Conservation (phyloP, 306 rosid genomes). For the Delonix regia region DNA sequence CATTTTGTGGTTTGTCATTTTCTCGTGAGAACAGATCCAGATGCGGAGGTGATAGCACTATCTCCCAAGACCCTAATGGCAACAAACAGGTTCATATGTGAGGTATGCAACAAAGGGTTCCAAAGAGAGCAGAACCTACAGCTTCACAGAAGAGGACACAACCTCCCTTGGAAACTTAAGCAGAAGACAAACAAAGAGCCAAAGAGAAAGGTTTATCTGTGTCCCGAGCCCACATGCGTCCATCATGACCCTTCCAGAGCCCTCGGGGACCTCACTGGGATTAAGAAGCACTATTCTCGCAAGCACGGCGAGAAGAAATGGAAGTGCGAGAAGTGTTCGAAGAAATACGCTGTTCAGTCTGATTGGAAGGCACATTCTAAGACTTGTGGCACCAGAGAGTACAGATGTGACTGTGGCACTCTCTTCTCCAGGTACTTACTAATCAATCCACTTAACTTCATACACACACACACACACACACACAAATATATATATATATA, state of each 20-base stretch:
- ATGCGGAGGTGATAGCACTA: constrained; percentile 90
- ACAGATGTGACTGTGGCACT: constrained; percentile 95
- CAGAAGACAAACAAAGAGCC: constrained; percentile 87
- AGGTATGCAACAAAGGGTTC: constrained; percentile 96
- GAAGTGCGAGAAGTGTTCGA: constrained; percentile 94
- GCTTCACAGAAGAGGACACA: constrained; percentile 98
- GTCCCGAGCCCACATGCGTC: constrained; percentile 94
- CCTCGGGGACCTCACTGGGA: constrained; percentile 92
- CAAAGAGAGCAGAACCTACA: constrained; percentile 97
- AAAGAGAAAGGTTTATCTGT: constrained; percentile 80
- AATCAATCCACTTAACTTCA: neutral
- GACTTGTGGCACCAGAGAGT: constrained; percentile 93
- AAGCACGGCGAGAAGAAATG: constrained; percentile 98
- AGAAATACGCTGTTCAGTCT: constrained; percentile 91
- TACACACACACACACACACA: too few species aligned
- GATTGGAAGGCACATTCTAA: constrained; percentile 99
- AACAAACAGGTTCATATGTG: constrained; percentile 95
- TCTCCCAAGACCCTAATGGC: constrained; percentile 98
- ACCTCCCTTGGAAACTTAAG: constrained; percentile 96
- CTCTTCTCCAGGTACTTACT: constrained; percentile 83
- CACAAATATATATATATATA: too few species aligned
- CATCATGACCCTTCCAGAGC: constrained; percentile 96
- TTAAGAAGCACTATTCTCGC: constrained; percentile 84
- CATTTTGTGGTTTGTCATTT: constrained; percentile 9
- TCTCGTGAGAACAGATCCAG: constrained; percentile 60